Conservation (phyloP, 805 yeast species). For the Candida mattraensis region DNA sequence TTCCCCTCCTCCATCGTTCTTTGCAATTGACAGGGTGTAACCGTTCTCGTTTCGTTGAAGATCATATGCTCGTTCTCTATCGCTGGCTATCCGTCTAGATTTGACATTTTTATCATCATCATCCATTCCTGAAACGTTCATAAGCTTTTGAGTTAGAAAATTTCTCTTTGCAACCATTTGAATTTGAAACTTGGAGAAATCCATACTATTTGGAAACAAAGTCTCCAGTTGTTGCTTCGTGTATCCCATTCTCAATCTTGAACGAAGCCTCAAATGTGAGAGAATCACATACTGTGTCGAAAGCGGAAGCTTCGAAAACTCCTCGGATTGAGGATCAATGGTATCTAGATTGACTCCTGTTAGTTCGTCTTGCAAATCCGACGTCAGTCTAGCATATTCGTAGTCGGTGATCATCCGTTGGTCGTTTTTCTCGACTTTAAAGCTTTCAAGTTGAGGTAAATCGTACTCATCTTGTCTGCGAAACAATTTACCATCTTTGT, state of each 20-base stretch:
- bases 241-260: constrained; percentile 93
- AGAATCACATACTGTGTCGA: constrained; percentile 86
- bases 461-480: constrained; percentile 79
- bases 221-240: constrained; percentile 82
- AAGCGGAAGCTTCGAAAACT: constrained; percentile 74
- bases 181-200: constrained; percentile 90
- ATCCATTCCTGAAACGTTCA: constrained; percentile 82
- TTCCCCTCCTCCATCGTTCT: constrained; percentile 42
- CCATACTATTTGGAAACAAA: constrained; percentile 81
- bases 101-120: constrained; percentile 39
- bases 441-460: constrained; percentile 62
- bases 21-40: constrained; percentile 66
- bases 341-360: constrained; percentile 68
- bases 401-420: constrained; percentile 71
- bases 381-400: constrained; percentile 63
- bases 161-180: constrained; percentile 91
- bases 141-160: constrained; percentile 80
- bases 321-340: constrained; percentile 81
- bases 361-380: constrained; percentile 56
- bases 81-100: constrained; percentile 75
- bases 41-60: constrained; percentile 78
- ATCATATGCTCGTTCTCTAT: constrained; percentile 71
- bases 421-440: constrained; percentile 57
- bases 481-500: constrained; percentile 35
- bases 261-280: constrained; percentile 76